Evolutionary conservation across 495 filamentous ascomycete genomes (phyloP), one percentile per base, ranked within the genome.

Genomic region (Poronia punctata): DNA sequence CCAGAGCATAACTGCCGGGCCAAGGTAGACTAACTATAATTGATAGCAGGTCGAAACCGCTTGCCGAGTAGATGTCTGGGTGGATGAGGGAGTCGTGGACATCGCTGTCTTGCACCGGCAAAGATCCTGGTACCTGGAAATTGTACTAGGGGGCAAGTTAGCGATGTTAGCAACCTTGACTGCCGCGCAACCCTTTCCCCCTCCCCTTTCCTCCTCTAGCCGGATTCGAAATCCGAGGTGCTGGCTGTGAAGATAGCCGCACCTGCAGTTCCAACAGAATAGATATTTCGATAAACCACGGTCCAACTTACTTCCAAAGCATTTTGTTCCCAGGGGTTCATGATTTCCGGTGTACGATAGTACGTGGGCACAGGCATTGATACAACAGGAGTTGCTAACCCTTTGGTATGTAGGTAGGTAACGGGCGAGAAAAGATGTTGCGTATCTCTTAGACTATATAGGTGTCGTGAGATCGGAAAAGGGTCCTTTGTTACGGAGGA

Each of bases 61-160:
- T 69, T 5, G 63, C 55, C 1, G 63, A 53, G 40, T 75, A 75
- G n/a, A 75, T 41, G 9, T 65, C 67, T 0, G 64, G 66, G 28
- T 62, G 69, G 25, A 75, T 70, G 30, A 72, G 45, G 18, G 59
- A 47, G 31, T 72, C 59, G 23, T 53, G 43, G 3, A 53, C 52
- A 7, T 14, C 22, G 17, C 23, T 40, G 18, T 46, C 43, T 20
- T 45, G 39, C 11, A 43, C 40, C 11, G 24, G 14, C 12, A 16
- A 18, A 9, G 6, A 22, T 12, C 11, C n/a, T 7, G 4, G 14
- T 23, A 10, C 30, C 27, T 4, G 17, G 3, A 24, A 24, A 36
- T 38, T 26, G n/a, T 45, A 38, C 42, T 45, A 29, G 10, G 11
- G 16, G 11, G 21, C 17, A 6, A 10, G 17, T 38, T 45, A 32